phyloP scores from a whole-genome alignment of 2,329 filamentous ascomycete species.

The Piedraia hortae region DNA sequence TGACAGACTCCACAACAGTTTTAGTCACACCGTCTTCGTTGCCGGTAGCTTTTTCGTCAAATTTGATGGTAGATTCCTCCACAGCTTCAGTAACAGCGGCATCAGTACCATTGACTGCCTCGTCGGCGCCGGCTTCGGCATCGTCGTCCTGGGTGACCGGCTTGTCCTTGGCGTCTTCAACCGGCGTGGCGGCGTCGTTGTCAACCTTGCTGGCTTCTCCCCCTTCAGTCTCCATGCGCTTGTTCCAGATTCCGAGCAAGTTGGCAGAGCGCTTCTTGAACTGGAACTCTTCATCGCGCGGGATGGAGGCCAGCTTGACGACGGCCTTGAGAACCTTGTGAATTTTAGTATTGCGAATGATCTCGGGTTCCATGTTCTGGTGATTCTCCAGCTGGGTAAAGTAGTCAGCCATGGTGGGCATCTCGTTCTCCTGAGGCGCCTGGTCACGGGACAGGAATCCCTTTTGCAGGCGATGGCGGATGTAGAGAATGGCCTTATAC shows the following conservation, averaged over 20 bases:
- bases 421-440: conserved; percentile 63
- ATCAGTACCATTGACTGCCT: conserved; percentile 4
- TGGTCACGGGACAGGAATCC: conserved; percentile 68
- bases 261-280: conserved; percentile 65
- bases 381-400: conserved; percentile 56
- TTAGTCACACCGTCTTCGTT: too few species aligned
- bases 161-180: conserved; percentile 5
- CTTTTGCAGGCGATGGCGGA: conserved; percentile 84
- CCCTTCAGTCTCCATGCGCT: conserved; percentile 28
- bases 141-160: conserved; percentile 5
- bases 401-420: conserved; percentile 51
- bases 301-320: conserved; percentile 61
- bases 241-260: conserved; percentile 73
- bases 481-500: conserved; percentile 52
- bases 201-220: too few species aligned
- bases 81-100: conserved; percentile 5
- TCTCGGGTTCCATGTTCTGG: conserved; percentile 58
- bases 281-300: conserved; percentile 62
- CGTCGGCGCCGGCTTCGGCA: conserved; percentile 4
- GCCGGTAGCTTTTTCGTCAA: too few species aligned
- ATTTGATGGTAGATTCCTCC: too few species aligned
- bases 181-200: too few species aligned
- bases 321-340: conserved; percentile 96
- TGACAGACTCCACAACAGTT: too few species aligned
- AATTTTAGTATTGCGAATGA: conserved; percentile 83